These are phyloP conservation scores for Phytophthora gonapodyides DNA, from an alignment of 352 stramenopile genomes.

Conservation along the genomic window DNA sequence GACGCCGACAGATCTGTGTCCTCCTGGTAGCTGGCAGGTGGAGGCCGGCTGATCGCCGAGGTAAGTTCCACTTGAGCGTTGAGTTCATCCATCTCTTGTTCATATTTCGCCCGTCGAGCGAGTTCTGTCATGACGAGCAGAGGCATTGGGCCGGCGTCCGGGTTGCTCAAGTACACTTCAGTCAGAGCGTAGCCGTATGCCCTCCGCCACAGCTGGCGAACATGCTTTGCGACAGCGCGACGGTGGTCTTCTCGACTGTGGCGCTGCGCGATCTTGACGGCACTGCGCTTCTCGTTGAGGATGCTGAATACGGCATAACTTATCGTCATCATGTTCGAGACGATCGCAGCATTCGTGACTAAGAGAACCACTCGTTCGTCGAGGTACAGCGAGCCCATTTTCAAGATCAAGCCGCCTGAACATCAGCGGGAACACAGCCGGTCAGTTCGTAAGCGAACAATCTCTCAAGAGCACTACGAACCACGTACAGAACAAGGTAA, in stretches of 20 bases:
- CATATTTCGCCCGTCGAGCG: constrained; percentile 46
- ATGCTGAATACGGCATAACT: constrained; percentile 58
- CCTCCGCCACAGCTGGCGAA: constrained; percentile 59
- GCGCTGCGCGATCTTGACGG: constrained; percentile 39
- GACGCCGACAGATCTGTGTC: constrained; percentile 18
- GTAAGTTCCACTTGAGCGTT: constrained; percentile 50
- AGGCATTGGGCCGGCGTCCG: constrained; percentile 50
- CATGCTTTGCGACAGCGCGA: constrained; percentile 46
- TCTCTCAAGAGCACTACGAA: not conserved
- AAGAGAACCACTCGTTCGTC: constrained; percentile 45
- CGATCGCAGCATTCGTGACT: constrained; percentile 57
- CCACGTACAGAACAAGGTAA: constrained; percentile 76
- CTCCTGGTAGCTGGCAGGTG: not conserved
- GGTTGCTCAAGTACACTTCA: constrained; percentile 59
- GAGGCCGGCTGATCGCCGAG: constrained; percentile 16
- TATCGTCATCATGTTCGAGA: constrained; percentile 60
- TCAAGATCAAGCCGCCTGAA: constrained; percentile 66
- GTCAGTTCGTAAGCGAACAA: not conserved
- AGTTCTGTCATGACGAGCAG: constrained; percentile 66
- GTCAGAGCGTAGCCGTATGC: constrained; percentile 61
- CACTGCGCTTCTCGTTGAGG: constrained; percentile 44
- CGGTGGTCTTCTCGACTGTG: constrained; percentile 51
- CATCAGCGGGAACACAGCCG: not conserved
- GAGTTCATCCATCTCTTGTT: constrained; percentile 42
- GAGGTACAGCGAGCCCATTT: constrained; percentile 63